phyloP scores from a whole-genome alignment of 371 early-diverging fungal genomes.

The Lichtheimia corymbifera region DNA sequence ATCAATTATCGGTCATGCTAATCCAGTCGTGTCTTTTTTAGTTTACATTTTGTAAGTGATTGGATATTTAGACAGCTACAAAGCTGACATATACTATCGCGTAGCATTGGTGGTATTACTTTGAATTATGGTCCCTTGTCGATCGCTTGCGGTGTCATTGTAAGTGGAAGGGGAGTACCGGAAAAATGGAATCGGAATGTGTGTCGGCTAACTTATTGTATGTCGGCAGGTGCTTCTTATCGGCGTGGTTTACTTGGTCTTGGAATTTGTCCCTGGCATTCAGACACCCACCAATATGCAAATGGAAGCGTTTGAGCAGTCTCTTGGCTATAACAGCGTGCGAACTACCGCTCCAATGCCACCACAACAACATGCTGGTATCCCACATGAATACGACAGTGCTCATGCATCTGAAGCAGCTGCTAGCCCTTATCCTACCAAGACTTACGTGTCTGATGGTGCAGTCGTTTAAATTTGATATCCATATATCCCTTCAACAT shows the following conservation, averaged over 20 bases:
- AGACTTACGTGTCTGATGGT: slow-evolving; percentile 1
- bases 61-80: not conserved
- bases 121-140: slow-evolving; percentile 16
- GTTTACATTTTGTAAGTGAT: slow-evolving; percentile 31
- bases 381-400: not conserved
- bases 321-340: not conserved
- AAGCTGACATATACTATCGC: too few relatives aligned
- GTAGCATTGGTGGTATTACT: slow-evolving; percentile 25
- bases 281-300: slow-evolving; percentile 27
- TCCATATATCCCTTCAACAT: too few relatives aligned
- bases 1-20: too few relatives aligned
- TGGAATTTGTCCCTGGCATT: slow-evolving; percentile 26
- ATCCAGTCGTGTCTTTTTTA: slow-evolving; percentile 1
- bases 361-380: not conserved
- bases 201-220: not conserved
- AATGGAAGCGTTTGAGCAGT: slow-evolving; percentile 21
- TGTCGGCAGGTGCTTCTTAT: not conserved
- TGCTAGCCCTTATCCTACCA: not conserved
- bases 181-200: not conserved
- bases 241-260: slow-evolving; percentile 20
- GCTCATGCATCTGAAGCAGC: not conserved
- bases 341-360: not conserved
- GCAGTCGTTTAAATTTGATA: not conserved
- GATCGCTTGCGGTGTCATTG: slow-evolving; percentile 27
- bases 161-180: not conserved